phyloP scores from a whole-genome alignment of 2,329 filamentous ascomycete genomes.

The Hypoxylon sp. region DNA sequence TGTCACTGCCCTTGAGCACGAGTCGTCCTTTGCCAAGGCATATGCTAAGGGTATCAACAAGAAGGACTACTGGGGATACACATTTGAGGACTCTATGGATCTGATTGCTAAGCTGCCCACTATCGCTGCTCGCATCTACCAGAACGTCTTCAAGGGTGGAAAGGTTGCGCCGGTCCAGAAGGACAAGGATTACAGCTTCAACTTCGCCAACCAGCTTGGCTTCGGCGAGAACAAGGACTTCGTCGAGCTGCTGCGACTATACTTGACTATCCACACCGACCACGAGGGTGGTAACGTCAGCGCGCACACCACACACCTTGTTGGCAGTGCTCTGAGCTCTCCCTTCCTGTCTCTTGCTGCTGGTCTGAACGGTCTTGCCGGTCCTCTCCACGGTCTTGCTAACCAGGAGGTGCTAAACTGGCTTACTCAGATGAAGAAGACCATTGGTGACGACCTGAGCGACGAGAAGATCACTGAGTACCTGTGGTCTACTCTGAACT shows the following conservation, averaged over 20 bases:
- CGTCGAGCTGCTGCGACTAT: slow-evolving; percentile 97
- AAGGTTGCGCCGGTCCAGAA: slow-evolving; percentile 97
- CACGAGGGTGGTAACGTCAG: slow-evolving; percentile 99
- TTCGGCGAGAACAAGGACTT: slow-evolving; percentile 97
- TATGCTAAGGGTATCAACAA: slow-evolving; percentile 99
- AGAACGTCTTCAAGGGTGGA: slow-evolving; percentile 99
- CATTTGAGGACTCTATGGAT: slow-evolving; percentile 99
- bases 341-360: slow-evolving; percentile 97
- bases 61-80: slow-evolving; percentile 99
- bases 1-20: slow-evolving; percentile 97
- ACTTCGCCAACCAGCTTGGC: slow-evolving; percentile 99
- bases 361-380: slow-evolving; percentile 97
- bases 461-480: slow-evolving; percentile 98
- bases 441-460: slow-evolving; percentile 92
- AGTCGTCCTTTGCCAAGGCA: slow-evolving; percentile 97
- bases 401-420: slow-evolving; percentile 99
- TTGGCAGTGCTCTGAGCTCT: slow-evolving; percentile 95
- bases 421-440: slow-evolving; percentile 99
- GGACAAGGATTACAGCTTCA: slow-evolving; percentile 99
- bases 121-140: slow-evolving; percentile 98
- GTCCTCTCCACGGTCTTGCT: slow-evolving; percentile 97
- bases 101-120: slow-evolving; percentile 99
- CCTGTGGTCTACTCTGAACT: slow-evolving; percentile 97
- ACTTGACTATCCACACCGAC: slow-evolving; percentile 99
- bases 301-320: slow-evolving; percentile 98